Evolutionary conservation across 2,329 filamentous ascomycete genomes (phyloP).

Genomic region (Penicillium brasilianum): DNA sequence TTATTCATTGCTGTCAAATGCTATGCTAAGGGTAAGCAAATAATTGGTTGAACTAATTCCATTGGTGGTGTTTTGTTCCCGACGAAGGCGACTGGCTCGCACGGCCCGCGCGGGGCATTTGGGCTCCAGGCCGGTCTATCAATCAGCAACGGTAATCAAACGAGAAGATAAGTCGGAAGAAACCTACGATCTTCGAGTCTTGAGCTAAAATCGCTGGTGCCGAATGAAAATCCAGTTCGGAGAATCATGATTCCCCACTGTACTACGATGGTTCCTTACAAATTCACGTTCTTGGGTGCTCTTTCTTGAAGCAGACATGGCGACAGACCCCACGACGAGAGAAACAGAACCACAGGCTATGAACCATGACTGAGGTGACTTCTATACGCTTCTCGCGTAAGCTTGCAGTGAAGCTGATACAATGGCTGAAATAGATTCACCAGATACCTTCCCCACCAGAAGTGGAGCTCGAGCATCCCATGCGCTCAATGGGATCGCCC

Average conservation of each 20-base stretch:
- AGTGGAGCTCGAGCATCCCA: neutral
- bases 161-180: neutral
- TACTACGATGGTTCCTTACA: neutral
- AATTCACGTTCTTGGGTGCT: neutral
- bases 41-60: neutral
- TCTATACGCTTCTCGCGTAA: neutral
- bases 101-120: slow-evolving; percentile 20
- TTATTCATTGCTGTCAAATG: neutral
- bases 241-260: too few relatives aligned
- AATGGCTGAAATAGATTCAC: neutral
- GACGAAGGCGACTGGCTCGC: neutral
- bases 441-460: neutral
- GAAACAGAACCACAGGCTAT: neutral
- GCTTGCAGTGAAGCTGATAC: neutral
- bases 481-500: neutral
- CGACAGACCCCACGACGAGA: neutral
- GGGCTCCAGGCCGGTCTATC: slow-evolving; percentile 14
- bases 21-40: neutral
- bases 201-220: neutral
- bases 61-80: neutral
- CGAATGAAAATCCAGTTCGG: neutral
- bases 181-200: slow-evolving; percentile 8
- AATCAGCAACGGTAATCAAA: slow-evolving; percentile 8
- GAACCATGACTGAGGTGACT: slow-evolving; percentile 6
- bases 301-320: neutral